Conservation (phyloP, 1,139 yeast genomes). For the Sugiyamaella novakii region DNA sequence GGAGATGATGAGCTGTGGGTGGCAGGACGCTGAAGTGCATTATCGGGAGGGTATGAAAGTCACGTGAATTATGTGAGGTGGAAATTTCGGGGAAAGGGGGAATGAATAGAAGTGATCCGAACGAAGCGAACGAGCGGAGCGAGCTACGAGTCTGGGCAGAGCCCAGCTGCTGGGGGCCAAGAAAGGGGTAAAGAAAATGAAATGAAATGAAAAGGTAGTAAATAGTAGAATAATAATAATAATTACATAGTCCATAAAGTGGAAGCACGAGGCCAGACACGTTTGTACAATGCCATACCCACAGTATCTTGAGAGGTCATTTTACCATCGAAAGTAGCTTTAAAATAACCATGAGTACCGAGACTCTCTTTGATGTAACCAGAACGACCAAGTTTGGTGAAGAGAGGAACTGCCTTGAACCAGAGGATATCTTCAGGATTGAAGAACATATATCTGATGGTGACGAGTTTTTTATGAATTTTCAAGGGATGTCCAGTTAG, state of each 20-base stretch:
- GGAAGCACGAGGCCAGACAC: slow-evolving; percentile 74
- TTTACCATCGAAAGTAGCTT: slow-evolving; percentile 92
- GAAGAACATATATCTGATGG: slow-evolving; percentile 97
- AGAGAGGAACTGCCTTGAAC: slow-evolving; percentile 90
- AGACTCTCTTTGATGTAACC: slow-evolving; percentile 93
- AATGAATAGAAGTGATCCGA: too few relatives aligned
- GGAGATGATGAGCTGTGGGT: too few relatives aligned
- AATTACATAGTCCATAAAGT: slow-evolving; percentile 24
- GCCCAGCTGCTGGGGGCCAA: slow-evolving; percentile 11
- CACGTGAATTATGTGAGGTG: too few relatives aligned
- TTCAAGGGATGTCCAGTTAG: slow-evolving; percentile 94
- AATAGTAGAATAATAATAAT: neutral
- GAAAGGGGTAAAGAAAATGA: too few relatives aligned
- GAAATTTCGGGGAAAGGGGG: neutral
- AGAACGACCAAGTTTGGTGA: slow-evolving; percentile 87
- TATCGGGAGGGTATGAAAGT: too few relatives aligned
- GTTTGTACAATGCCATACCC: slow-evolving; percentile 90
- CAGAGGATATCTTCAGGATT: slow-evolving; percentile 83
- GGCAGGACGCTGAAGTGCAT: too few relatives aligned
- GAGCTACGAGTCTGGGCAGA: too few relatives aligned
- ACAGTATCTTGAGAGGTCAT: slow-evolving; percentile 89
- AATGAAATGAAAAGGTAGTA: neutral
- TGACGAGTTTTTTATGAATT: slow-evolving; percentile 89
- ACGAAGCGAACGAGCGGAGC: too few relatives aligned
- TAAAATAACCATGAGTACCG: slow-evolving; percentile 98